Conservation (phyloP, 371 early-diverging fungal genomes). For the Umbelopsis sp. region DNA sequence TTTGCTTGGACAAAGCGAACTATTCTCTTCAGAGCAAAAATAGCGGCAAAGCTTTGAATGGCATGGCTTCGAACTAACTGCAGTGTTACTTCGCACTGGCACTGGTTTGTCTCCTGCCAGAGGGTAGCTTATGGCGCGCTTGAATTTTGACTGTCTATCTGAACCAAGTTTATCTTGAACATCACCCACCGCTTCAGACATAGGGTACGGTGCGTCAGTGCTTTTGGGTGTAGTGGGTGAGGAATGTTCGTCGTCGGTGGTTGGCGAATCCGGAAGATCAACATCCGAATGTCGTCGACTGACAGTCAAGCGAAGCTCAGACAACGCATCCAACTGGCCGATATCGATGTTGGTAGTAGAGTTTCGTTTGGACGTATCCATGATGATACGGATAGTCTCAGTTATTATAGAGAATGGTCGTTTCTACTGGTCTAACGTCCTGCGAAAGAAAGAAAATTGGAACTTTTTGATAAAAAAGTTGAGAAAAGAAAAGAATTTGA, state of each 20-base stretch:
- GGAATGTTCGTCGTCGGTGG: constrained; percentile 8
- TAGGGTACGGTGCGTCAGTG: neutral
- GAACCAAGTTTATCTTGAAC: too few species aligned
- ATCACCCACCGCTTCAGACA: neutral
- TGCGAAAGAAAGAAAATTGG: neutral
- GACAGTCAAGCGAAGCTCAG: constrained; percentile 13
- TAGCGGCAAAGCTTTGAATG: constrained; percentile 9
- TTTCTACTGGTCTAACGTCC: neutral
- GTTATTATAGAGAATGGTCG: neutral
- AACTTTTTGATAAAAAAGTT: too few species aligned
- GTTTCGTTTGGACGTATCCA: constrained; percentile 14
- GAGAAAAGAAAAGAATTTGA: neutral
- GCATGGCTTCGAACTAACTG: neutral
- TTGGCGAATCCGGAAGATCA: constrained; percentile 8
- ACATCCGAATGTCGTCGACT: constrained; percentile 15
- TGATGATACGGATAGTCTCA: neutral
- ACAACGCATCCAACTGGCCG: neutral
- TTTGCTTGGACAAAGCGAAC: constrained; percentile 17
- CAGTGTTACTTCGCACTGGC: neutral
- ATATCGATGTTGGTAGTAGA: neutral
- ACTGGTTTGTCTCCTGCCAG: neutral
- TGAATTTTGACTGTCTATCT: neutral
- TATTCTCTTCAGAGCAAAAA: constrained; percentile 17
- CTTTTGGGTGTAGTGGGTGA: neutral
- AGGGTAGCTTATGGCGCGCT: neutral